Conservation (phyloP, 2,329 filamentous ascomycete genomes). For the Didymella keratinophila region DNA sequence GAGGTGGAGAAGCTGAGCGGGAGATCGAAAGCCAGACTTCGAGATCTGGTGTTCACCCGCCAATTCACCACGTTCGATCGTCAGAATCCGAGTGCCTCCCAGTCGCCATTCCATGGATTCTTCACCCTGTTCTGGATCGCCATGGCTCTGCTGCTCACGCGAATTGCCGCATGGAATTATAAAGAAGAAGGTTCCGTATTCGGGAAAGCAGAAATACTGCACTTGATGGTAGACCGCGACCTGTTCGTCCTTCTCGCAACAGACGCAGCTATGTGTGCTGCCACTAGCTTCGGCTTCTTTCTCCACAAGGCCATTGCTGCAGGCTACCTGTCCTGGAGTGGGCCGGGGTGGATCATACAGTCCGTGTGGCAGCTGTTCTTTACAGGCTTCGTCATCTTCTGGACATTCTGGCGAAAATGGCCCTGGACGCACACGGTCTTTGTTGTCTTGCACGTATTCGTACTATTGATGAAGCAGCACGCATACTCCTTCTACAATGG, state of each 20-base stretch:
- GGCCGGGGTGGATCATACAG: slow-evolving; percentile 75
- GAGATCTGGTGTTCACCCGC: slow-evolving; percentile 73
- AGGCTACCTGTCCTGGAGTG: slow-evolving; percentile 72
- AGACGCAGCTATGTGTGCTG: slow-evolving; percentile 73
- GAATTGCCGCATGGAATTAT: slow-evolving; percentile 74
- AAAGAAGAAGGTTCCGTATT: slow-evolving; percentile 71
- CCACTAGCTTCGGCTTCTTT: slow-evolving; percentile 70
- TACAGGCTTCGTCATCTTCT: slow-evolving; percentile 67
- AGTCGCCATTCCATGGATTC: slow-evolving; percentile 79
- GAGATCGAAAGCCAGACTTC: slow-evolving; percentile 53
- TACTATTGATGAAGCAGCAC: slow-evolving; percentile 86
- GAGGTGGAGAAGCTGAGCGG: slow-evolving; percentile 47
- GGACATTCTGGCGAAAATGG: slow-evolving; percentile 76
- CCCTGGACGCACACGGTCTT: slow-evolving; percentile 85
- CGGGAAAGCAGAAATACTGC: slow-evolving; percentile 75
- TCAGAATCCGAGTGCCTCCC: slow-evolving; percentile 69
- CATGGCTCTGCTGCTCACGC: slow-evolving; percentile 70
- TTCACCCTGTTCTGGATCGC: slow-evolving; percentile 81
- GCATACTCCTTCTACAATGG: slow-evolving; percentile 83
- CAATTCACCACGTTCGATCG: slow-evolving; percentile 79
- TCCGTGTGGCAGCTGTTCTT: slow-evolving; percentile 76
- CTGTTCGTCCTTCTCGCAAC: slow-evolving; percentile 63
- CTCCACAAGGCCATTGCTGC: slow-evolving; percentile 68
- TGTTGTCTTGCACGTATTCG: slow-evolving; percentile 75
- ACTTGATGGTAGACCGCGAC: slow-evolving; percentile 69